Evolutionary conservation across 768 basidiomycete species (phyloP), one percentile per base, ranked within the genome.

Genomic region (Boletellus ananas): DNA sequence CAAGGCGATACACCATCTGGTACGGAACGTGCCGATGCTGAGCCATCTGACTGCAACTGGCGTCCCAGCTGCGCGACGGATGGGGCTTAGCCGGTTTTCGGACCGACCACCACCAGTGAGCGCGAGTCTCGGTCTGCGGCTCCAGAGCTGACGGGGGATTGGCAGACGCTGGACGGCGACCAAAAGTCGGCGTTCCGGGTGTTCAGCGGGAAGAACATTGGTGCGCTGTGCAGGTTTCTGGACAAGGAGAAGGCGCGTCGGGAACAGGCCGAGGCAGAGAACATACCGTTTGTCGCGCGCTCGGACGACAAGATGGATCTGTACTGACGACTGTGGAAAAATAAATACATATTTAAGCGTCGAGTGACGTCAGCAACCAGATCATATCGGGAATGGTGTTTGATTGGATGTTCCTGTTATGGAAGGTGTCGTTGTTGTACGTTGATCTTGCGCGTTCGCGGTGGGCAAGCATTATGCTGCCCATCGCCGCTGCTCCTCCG

Each of bases 31-130:
- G 18, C 69, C 70, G 37, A 72, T 73, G 34, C 70, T 96, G 39
- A 83, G 82, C 43, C 85, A 92, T 62, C 76, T 97, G 35, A 84
- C 83, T 43, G 78, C 85, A 40, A 91, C 90, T 2, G 94, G 91
- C 0, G 79, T 95, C 8, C 82, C 82, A 6, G 79, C 87, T 12
- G 81, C 93, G 62, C 79, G 75, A 52, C 74, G 84, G 50, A 76
- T 71, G 55, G 91, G 90, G 7, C 67, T 91, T 13, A 76, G 83
- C 45, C 76, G 83, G 49, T 95, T 92, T 69, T 91, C 92, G 55
- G 83, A 92, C 45, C 62, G 71, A 11, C 77, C 84, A 29, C 91
- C 90, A 27, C 64, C 65, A 52, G 83, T 85, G 65, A 56, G 83
- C 70, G 11, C 25, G 18, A 21, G 12, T 25, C 6, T 27, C 31